Evolutionary conservation across 2,329 filamentous ascomycete genomes (phyloP).

Genomic region (Stagonosporopsis tanaceti): DNA sequence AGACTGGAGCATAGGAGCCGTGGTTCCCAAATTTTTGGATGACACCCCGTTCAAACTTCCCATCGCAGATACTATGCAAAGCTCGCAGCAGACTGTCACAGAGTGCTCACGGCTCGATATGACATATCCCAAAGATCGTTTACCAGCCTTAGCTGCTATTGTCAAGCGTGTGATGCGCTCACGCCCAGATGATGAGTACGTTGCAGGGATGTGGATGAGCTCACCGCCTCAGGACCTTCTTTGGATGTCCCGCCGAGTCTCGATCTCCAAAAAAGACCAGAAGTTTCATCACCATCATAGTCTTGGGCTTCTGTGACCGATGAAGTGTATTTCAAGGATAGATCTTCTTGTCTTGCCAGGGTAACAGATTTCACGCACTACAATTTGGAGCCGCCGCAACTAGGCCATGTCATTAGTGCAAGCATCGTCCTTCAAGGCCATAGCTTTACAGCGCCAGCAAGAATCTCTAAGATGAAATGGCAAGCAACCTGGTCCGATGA

Average conservation of each 20-base stretch:
- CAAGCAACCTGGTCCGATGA: too few species aligned
- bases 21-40: too few species aligned
- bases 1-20: neutral
- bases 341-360: too few species aligned
- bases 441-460: too few species aligned
- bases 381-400: too few species aligned
- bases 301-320: neutral
- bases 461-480: too few species aligned
- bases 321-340: too few species aligned
- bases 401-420: too few species aligned
- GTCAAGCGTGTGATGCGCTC: neutral
- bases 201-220: neutral
- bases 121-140: neutral
- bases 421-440: too few species aligned
- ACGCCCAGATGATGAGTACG: neutral
- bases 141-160: neutral
- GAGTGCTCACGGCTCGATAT: neutral
- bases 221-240: neutral
- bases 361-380: too few species aligned
- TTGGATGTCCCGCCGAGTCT: neutral
- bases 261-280: neutral
- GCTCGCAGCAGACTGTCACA: neutral
- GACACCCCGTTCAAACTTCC: neutral
- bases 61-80: neutral
- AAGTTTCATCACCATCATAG: neutral